Evolutionary conservation across 306 rosid genomes (phyloP).

Genomic region (Castanospermum australe): DNA sequence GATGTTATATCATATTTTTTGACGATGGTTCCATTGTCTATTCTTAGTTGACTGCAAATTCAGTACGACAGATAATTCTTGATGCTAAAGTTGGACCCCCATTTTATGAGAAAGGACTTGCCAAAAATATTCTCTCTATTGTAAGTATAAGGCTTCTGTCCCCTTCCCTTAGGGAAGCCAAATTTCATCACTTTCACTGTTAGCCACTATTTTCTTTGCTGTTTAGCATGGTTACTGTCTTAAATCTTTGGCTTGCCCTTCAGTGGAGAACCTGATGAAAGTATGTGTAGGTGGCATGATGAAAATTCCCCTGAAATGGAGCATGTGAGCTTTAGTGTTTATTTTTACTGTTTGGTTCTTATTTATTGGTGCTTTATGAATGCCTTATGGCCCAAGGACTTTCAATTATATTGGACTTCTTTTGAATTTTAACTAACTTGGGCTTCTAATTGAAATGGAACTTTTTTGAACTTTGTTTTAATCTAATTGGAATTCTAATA

Average conservation of each 20-base stretch:
- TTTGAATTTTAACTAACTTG: too few species aligned
- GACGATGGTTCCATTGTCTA: slow-evolving; percentile 16
- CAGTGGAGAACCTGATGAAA: not conserved
- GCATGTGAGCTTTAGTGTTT: not conserved
- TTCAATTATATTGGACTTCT: too few species aligned
- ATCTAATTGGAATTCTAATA: too few species aligned
- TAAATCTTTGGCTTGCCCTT: not conserved
- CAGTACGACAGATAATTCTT: slow-evolving; percentile 71
- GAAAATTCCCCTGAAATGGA: not conserved
- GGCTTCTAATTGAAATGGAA: too few species aligned
- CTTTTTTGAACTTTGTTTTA: too few species aligned
- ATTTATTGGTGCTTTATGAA: too few species aligned
- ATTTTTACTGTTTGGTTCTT: not conserved
- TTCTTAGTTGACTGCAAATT: slow-evolving; percentile 59
- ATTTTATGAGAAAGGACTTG: slow-evolving; percentile 78
- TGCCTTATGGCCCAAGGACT: too few species aligned
- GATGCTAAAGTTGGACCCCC: slow-evolving; percentile 94
- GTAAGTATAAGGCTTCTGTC: slow-evolving; percentile 54
- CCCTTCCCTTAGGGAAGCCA: not conserved
- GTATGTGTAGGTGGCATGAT: not conserved
- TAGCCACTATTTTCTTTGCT: not conserved
- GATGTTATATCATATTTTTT: not conserved
- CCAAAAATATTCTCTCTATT: slow-evolving; percentile 64
- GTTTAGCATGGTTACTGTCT: not conserved
- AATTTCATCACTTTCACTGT: not conserved